A percentile compares a stretch with the other conserved stretches of the same genome.
Conservation (phyloP, 305 asterid genomes). For the Ajuga reptans region DNA sequence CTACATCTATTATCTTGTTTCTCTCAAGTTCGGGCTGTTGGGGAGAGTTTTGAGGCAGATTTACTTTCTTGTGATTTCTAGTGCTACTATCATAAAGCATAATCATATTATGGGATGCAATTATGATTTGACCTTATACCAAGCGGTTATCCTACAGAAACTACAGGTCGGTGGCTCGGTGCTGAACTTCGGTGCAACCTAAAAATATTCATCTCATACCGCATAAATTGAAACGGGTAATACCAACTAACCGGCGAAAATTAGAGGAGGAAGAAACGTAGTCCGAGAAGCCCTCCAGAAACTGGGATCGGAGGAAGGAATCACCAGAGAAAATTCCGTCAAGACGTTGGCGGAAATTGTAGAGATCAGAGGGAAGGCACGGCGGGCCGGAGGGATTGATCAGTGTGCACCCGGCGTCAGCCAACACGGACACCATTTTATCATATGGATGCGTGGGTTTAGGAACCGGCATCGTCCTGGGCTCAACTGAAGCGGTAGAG, state of each 20-base stretch:
- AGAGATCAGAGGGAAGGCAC: slow-evolving; percentile 56
- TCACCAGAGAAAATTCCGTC: slow-evolving; percentile 41
- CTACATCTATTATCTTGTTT: neutral
- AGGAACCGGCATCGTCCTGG: slow-evolving; percentile 16
- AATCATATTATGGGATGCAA: neutral
- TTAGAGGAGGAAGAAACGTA: slow-evolving; percentile 41
- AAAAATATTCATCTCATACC: neutral
- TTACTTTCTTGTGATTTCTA: neutral
- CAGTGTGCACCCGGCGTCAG: slow-evolving; percentile 70
- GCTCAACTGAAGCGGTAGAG: slow-evolving; percentile 18
- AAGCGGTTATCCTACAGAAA: neutral
- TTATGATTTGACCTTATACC: neutral
- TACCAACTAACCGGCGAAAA: slow-evolving; percentile 47
- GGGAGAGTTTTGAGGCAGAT: neutral
- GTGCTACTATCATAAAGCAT: neutral
- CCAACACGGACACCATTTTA: slow-evolving; percentile 50
- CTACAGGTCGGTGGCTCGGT: neutral
- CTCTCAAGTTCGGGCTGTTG: neutral
- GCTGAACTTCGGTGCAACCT: neutral
- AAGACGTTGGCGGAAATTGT: slow-evolving; percentile 53
- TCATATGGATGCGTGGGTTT: slow-evolving; percentile 21
- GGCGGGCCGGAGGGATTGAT: slow-evolving; percentile 56
- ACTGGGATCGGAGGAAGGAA: slow-evolving; percentile 43
- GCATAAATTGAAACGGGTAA: neutral
- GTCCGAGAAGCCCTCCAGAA: slow-evolving; percentile 51